Conservation (phyloP, 2,329 filamentous ascomycete species). For the Colletotrichum sp. region DNA sequence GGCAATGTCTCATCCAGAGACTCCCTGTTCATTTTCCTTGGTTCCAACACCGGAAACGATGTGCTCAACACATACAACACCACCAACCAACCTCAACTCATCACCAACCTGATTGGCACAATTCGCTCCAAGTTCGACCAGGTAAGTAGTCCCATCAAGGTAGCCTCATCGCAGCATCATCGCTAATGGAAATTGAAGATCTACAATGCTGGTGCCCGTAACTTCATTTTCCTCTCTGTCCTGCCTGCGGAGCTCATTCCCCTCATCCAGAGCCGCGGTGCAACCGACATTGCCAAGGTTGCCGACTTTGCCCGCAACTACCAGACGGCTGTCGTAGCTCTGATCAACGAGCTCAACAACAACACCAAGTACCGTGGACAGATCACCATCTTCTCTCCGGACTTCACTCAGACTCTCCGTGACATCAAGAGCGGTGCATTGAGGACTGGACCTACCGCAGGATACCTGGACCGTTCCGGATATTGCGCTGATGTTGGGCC, state of each 20-base stretch:
- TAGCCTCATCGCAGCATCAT: neutral
- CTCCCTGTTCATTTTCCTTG: constrained; percentile 1
- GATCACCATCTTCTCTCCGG: neutral
- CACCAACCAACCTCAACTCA: neutral
- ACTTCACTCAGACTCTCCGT: neutral
- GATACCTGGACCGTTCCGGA: neutral
- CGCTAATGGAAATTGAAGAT: neutral
- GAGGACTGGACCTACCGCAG: neutral
- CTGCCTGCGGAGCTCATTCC: neutral
- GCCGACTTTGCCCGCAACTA: neutral
- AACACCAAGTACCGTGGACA: neutral
- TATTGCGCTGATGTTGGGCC: neutral
- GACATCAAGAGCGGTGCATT: neutral
- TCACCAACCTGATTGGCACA: neutral
- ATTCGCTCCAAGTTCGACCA: neutral
- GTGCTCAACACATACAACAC: constrained; percentile 7
- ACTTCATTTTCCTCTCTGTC: constrained; percentile 1
- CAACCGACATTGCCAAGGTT: neutral
- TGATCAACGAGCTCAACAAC: neutral
- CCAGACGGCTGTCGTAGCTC: neutral
- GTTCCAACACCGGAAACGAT: neutral
- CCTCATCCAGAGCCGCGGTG: neutral
- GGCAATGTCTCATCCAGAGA: neutral
- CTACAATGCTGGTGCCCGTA: neutral
- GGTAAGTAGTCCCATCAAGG: neutral